phyloP scores from a whole-genome alignment of 352 stramenopile species.

The Thalassiosira hispida region DNA sequence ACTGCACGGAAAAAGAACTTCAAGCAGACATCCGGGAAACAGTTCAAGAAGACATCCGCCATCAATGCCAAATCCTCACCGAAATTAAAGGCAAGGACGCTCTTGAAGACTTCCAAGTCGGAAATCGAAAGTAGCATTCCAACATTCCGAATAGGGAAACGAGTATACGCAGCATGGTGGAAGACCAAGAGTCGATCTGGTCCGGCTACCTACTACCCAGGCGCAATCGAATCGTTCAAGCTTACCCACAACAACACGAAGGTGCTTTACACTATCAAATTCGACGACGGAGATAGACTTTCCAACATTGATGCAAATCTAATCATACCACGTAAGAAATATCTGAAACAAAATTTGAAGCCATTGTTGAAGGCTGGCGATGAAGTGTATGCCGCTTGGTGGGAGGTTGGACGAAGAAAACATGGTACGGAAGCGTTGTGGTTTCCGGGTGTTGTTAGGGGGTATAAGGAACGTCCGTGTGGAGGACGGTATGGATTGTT shows the following conservation, averaged over 20 bases:
- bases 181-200: not conserved
- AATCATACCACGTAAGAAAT: not conserved
- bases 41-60: not conserved
- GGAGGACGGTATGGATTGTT: conserved; percentile 7
- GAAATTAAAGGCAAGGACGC: conserved; percentile 2
- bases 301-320: not conserved
- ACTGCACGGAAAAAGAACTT: not conserved
- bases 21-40: not conserved
- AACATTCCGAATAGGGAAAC: not conserved
- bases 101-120: not conserved
- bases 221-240: not conserved
- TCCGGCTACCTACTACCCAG: not conserved
- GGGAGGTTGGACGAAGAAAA: not conserved
- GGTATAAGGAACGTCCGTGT: not conserved
- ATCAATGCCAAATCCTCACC: not conserved
- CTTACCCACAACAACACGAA: not conserved
- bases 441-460: conserved; percentile 6
- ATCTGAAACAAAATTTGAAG: conserved; percentile 16
- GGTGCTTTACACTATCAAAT: conserved; percentile 8
- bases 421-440: not conserved
- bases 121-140: not conserved
- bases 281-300: conserved; percentile 2
- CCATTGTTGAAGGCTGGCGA: conserved; percentile 6
- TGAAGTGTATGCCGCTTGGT: conserved; percentile 20
- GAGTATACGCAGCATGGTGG: conserved; percentile 3